Conservation (phyloP, 805 yeast species). For the Wickerhamiella domercqiae region DNA sequence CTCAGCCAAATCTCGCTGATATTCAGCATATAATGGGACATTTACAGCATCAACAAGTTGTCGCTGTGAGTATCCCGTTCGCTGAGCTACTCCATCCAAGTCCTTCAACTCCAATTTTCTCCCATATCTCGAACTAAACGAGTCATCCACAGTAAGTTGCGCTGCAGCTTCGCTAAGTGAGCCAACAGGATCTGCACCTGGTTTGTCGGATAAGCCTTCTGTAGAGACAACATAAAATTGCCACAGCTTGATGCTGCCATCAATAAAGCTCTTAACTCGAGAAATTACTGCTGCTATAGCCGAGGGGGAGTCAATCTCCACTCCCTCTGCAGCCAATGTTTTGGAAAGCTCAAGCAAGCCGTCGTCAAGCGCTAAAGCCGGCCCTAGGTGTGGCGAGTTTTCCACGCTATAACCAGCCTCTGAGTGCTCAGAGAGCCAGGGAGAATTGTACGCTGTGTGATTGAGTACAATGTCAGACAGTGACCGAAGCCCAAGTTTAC, state of each 20-base stretch:
- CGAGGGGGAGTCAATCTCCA: constrained; percentile 31
- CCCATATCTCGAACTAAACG: constrained; percentile 37
- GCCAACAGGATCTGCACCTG: background rate
- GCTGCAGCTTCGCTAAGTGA: constrained; percentile 25
- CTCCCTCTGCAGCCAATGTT: constrained; percentile 38
- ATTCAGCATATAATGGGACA: constrained; percentile 50
- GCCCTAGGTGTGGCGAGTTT: constrained; percentile 76
- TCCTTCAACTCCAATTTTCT: constrained; percentile 37
- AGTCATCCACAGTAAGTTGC: constrained; percentile 27
- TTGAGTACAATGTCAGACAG: constrained; percentile 88
- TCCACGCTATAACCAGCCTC: constrained; percentile 74
- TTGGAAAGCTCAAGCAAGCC: constrained; percentile 51
- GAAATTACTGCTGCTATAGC: constrained; percentile 51
- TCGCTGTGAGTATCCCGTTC: constrained; percentile 19
- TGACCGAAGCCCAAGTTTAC: constrained; percentile 50
- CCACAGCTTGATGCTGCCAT: constrained; percentile 54
- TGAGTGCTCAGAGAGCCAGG: constrained; percentile 74
- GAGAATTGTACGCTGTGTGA: constrained; percentile 85
- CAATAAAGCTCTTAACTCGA: constrained; percentile 42
- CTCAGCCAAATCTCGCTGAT: constrained; percentile 55
- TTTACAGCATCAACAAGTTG: constrained; percentile 62
- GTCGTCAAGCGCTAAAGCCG: constrained; percentile 75
- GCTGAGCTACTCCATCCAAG: constrained; percentile 38
- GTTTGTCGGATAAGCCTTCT: background rate
- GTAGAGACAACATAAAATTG: constrained; percentile 54